Conservation (phyloP, 768 basidiomycete genomes). For the Fomitopsis pulvina region DNA sequence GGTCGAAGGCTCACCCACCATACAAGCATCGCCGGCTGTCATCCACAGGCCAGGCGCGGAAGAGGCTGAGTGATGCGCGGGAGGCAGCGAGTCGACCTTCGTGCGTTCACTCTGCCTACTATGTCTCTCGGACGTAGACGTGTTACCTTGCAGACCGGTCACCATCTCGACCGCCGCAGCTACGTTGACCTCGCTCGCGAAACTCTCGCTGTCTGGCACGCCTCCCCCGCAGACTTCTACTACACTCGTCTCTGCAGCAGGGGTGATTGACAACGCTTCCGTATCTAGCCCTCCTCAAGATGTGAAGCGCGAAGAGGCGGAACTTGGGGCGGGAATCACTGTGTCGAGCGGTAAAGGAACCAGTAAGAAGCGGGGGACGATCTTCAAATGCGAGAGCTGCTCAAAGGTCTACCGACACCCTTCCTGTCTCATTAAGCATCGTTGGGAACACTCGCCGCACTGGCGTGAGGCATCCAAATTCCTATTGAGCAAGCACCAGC, state of each 20-base stretch:
- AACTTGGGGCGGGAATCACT: constrained; percentile 20
- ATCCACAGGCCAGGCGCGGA: constrained; percentile 61
- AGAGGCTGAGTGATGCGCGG: constrained; percentile 71
- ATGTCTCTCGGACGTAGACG: constrained; percentile 9
- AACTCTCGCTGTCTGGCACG: constrained; percentile 35
- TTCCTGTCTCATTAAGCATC: constrained; percentile 92
- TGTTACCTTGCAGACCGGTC: constrained; percentile 23
- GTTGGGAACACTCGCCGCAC: constrained; percentile 96
- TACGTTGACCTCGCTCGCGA: constrained; percentile 33
- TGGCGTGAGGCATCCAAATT: constrained; percentile 93
- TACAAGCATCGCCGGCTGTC: constrained; percentile 63
- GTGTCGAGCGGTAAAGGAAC: constrained; percentile 22
- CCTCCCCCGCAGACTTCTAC: constrained; percentile 24
- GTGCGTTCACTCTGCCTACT: constrained; percentile 38
- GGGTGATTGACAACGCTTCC: constrained; percentile 12
- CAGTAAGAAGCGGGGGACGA: constrained; percentile 75
- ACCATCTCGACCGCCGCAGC: constrained; percentile 31
- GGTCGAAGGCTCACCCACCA: constrained; percentile 20
- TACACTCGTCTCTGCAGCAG: constrained; percentile 15
- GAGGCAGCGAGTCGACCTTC: constrained; percentile 70
- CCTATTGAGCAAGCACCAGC: constrained; percentile 91
- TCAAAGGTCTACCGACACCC: constrained; percentile 94
- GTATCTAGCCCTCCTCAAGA: constrained; percentile 9
- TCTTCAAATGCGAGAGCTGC: constrained; percentile 91
- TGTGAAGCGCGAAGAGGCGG: constrained; percentile 9